Base-by-base conservation (phyloP, 192 early-diverging fungal species). In the Entomortierella beljakovae region DNA sequence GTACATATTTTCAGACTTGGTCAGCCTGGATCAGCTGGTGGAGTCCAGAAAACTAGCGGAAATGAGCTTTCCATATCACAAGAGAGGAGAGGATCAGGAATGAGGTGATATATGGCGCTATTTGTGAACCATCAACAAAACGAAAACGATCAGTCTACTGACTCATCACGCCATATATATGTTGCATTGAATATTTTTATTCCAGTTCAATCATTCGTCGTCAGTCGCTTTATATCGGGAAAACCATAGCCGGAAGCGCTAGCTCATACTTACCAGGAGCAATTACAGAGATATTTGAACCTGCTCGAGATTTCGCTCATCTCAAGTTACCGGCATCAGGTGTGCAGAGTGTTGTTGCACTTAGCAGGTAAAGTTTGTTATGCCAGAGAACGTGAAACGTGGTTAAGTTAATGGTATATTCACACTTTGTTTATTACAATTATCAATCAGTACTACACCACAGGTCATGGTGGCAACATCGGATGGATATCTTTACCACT, bases 281-380 rank as follows among this genome's bases (percentile, higher is more conserved):
- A 40, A 67, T 95, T 1, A 95, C 96, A 6, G 96, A 98, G 61
- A 95, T 98, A 55, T 98, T 93, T 92, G 97, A 98, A 81, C 97
- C 97, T 6, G 83, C 92, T 52, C 86, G 98, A 8, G 95, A 99
- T 80, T 99, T 98, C 84, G 96, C 95, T 7, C 93, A 92, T 61
- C 88, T 96, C 28, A 97, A 96, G 81, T 80, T 98, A 26, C 97
- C 97, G 16, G 84, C 85, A 35, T 80, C 90, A 10, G 90, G 91
- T 63, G 90, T 92, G 26, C 90, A 92, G 74, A 92, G 92, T 69
- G 81, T 93, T 18, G 89, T 93, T 22, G 93, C 91, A 16, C 81
- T 94, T 59, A 91, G 90, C 81, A 91, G 74, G 88, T 89, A 77
- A 42, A 76, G 80, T n/a, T n/a, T n/a, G n/a, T n/a, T n/a, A n/a